Base-by-base conservation (phyloP, 169 alveolate genomes). In the Eimeria sp. region DNA sequence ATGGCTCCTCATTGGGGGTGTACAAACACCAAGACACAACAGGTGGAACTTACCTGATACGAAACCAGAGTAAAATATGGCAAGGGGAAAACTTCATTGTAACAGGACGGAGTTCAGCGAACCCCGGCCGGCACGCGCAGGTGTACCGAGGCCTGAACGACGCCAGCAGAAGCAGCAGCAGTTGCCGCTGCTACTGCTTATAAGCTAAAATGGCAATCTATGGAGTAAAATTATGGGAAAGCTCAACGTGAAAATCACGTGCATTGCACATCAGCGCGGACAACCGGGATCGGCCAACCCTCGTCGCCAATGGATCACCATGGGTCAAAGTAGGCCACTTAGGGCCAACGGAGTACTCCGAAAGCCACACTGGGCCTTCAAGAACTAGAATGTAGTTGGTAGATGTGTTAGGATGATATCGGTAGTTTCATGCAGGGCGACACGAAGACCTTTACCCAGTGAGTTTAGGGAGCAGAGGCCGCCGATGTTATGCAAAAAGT, bases 241-340 rank as follows among this genome's bases (percentile, higher is more conserved):
- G 40, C 54, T 9, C 82, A 14, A 34, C 54, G 51, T n/a, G 54
- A n/a, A 72, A 11, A 5, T 25, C 51, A 16, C 82, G 30, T 72
- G 51, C 51, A 7, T 3, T 30, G 82, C 51, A 30, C 51, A 16
- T 34, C 25, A 14, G 82, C 82, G 82, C 6, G 82, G 40, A 16
- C 51, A 72, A 51, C 54, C 54, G 51, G 82, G 51, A 72, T 72
- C 82, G 82, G 30, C 51, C 54, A 72, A 34, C 40, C 54, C 54
- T 4, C 51, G 51, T 9, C 51, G 78, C 82, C 82, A 72, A 11
- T 72, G 54, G 82, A 72, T 72, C 82, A 49, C 51, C 51, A 72
- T 27, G 82, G 82, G 82, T 34, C 82, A 27, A 54, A 54, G 82
- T 72, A 54, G 82, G 82, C 82, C 82, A 72, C 54, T 30, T 72